These are phyloP conservation scores for Curvularia sp. DNA, from an alignment of 2,329 filamentous ascomycete genomes.

Conservation along the genomic window DNA sequence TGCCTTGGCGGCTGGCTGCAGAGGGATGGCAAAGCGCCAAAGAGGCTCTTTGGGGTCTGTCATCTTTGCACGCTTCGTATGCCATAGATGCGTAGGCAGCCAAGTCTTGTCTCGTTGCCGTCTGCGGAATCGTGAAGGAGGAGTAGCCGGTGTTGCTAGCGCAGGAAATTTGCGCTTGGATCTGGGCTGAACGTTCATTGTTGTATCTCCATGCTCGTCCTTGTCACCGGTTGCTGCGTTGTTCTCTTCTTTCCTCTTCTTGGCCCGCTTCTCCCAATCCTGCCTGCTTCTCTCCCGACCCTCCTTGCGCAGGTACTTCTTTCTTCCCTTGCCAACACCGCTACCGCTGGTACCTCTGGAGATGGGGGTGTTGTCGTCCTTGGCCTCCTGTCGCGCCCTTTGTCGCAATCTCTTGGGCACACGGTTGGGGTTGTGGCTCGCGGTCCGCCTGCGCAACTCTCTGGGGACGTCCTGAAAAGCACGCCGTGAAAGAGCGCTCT, in stretches of 20 bases:
- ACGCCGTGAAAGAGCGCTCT: conserved; percentile 67
- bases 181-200: conserved; percentile 36
- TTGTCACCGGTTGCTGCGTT: conserved; percentile 41
- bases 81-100: conserved; percentile 93
- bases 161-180: conserved; percentile 75
- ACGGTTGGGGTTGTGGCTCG: conserved; percentile 92
- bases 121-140: conserved; percentile 77
- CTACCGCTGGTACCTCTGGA: conserved; percentile 71
- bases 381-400: conserved; percentile 76
- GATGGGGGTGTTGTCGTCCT: conserved; percentile 87
- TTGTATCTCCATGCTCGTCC: conserved; percentile 11
- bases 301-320: conserved; percentile 70
- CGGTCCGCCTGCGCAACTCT: conserved; percentile 82
- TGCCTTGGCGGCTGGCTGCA: conserved; percentile 87
- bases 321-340: conserved; percentile 55
- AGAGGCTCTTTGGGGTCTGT: conserved; percentile 76
- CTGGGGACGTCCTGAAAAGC: conserved; percentile 93
- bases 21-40: conserved; percentile 89
- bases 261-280: conserved; percentile 64
- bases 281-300: conserved; percentile 74
- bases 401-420: conserved; percentile 79
- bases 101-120: conserved; percentile 89
- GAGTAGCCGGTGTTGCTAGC: conserved; percentile 69
- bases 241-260: conserved; percentile 50
- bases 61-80: conserved; percentile 91